phyloP scores from a whole-genome alignment of 2,329 filamentous ascomycete species.

The Fusarium sp. region DNA sequence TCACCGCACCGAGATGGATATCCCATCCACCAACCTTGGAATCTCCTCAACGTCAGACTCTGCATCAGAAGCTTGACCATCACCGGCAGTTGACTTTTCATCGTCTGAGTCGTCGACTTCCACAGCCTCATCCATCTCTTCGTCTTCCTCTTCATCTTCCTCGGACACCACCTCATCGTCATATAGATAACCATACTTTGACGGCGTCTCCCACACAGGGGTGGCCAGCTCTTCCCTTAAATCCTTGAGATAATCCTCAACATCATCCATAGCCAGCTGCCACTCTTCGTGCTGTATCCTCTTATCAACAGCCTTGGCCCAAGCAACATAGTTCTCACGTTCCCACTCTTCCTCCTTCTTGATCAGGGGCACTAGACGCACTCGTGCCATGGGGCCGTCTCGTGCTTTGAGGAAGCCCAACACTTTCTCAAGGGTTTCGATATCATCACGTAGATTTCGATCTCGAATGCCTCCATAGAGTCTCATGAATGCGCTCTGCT shows the following conservation, averaged over 20 bases:
- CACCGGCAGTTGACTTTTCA: not conserved
- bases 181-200: not conserved
- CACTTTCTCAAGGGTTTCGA: not conserved
- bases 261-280: conserved; percentile 2
- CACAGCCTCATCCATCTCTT: not conserved
- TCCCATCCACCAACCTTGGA: not conserved
- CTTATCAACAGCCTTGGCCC: conserved; percentile 25
- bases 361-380: not conserved
- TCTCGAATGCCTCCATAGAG: conserved; percentile 21
- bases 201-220: not conserved
- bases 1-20: not conserved
- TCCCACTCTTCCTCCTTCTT: conserved; percentile 11
- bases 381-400: not conserved
- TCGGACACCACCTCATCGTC: not conserved
- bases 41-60: not conserved
- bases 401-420: not conserved
- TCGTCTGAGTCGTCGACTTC: not conserved
- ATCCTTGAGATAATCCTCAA: conserved; percentile 14
- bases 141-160: not conserved
- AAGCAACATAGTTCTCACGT: not conserved
- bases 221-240: conserved; percentile 13
- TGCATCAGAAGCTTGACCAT: not conserved
- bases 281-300: conserved; percentile 7
- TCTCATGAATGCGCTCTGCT: conserved; percentile 1
- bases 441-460: conserved; percentile 15